Percentiles rank a stretch among this genome's conserved stretches.
Conservation (phyloP, 2,329 filamentous ascomycete species). For the Calonectria hongkongensis region DNA sequence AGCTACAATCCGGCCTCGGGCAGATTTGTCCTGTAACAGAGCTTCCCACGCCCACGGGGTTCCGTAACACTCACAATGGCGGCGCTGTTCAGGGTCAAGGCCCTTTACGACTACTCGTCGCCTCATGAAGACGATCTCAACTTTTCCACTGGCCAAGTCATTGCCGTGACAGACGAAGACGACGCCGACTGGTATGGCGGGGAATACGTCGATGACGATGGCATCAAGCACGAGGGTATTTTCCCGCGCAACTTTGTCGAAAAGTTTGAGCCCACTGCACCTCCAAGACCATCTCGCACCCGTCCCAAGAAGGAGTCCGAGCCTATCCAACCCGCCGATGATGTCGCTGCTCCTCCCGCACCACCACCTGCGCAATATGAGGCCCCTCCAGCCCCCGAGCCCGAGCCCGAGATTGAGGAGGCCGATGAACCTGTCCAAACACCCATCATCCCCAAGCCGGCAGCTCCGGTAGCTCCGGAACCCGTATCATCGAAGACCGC, state of each 20-base stretch:
- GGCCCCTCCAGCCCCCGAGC: constrained; percentile 57
- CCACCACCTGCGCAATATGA: constrained; percentile 57
- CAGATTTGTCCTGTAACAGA: constrained; percentile 55
- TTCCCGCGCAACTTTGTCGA: constrained; percentile 99
- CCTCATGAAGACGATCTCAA: constrained; percentile 95
- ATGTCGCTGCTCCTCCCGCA: constrained; percentile 60
- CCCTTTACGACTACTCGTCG: constrained; percentile 95
- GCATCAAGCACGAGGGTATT: constrained; percentile 86
- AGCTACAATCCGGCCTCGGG: constrained; percentile 55
- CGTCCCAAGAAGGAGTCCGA: constrained; percentile 77
- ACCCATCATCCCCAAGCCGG: constrained; percentile 60
- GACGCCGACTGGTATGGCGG: constrained; percentile 96
- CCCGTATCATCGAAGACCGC: constrained; percentile 58
- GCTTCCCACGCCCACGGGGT: constrained; percentile 46
- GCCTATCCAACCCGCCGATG: constrained; percentile 60
- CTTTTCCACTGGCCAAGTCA: constrained; percentile 90
- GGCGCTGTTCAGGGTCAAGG: constrained; percentile 93
- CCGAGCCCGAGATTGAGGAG: constrained; percentile 63
- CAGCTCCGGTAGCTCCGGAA: constrained; percentile 56
- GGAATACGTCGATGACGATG: constrained; percentile 86
- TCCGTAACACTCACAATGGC: constrained; percentile 74
- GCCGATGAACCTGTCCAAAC: constrained; percentile 55
- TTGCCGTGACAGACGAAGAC: constrained; percentile 94
- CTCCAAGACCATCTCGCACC: constrained; percentile 86
- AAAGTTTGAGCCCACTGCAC: constrained; percentile 92